Percentiles rank a stretch among this genome's conserved stretches.
phyloP scores from a whole-genome alignment of 2,329 filamentous ascomycete species.

The Apiospora kogelbergensis region DNA sequence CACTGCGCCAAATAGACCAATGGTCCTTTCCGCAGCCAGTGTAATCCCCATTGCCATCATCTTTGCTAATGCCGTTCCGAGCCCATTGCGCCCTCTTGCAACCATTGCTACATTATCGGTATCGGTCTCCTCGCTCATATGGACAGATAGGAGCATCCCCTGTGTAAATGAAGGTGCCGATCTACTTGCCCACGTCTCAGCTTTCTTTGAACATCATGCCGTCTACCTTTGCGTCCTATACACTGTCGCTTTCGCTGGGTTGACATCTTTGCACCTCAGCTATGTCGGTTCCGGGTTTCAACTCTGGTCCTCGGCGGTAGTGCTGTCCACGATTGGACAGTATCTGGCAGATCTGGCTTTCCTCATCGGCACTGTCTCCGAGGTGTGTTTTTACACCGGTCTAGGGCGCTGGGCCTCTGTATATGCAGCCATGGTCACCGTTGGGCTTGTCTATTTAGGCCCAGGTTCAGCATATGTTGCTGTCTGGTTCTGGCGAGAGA shows the following conservation, averaged over 20 bases:
- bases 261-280: neutral
- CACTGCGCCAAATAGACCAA: neutral
- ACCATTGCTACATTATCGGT: neutral
- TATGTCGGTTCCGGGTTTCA: neutral
- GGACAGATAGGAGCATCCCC: neutral
- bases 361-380: conserved; percentile 1
- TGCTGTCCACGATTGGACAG: neutral
- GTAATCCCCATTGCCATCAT: neutral
- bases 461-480: conserved; percentile 13
- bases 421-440: neutral
- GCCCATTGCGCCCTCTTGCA: neutral
- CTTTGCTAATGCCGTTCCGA: neutral
- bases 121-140: neutral
- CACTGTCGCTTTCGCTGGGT: neutral
- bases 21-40: neutral
- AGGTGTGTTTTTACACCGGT: neutral
- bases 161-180: neutral
- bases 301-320: too few species aligned
- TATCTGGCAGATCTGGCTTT: neutral
- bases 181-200: neutral
- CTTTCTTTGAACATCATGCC: neutral
- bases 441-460: conserved; percentile 15
- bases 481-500: conserved; percentile 13
- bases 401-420: neutral
- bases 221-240: neutral